These are phyloP conservation scores for Cinnamomum micranthum DNA, from an alignment of 164 flowering plant species.

Conservation along the genomic window DNA sequence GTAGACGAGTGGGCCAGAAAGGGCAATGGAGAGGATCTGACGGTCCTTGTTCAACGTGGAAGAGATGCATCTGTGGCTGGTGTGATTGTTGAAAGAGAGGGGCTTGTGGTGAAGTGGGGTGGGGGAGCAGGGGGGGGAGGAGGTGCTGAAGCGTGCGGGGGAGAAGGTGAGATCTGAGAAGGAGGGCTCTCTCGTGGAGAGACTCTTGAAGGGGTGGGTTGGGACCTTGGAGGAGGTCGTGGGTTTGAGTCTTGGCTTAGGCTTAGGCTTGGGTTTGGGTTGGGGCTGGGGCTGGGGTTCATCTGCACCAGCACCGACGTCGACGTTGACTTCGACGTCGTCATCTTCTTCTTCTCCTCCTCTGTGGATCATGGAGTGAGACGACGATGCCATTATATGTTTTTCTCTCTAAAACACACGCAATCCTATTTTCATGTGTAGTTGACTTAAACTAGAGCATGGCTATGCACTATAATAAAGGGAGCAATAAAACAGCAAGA, in stretches of 20 bases:
- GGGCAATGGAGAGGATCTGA: conserved; percentile 23
- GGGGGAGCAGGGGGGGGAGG: not conserved
- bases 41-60: not conserved
- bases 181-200: not conserved
- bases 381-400: too few relatives aligned
- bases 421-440: too few relatives aligned
- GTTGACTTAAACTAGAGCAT: too few relatives aligned
- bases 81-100: not conserved
- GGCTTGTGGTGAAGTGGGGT: not conserved
- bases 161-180: conserved; percentile 1
- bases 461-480: too few relatives aligned
- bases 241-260: not conserved
- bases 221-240: not conserved
- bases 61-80: conserved; percentile 4
- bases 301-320: too few relatives aligned
- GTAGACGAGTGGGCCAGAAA: conserved; percentile 39
- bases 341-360: too few relatives aligned
- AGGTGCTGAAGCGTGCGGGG: not conserved
- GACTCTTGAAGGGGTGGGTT: not conserved
- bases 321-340: too few relatives aligned
- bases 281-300: too few relatives aligned
- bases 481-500: too few relatives aligned
- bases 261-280: too few relatives aligned
- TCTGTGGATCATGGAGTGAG: too few relatives aligned
- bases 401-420: too few relatives aligned